A percentile compares a stretch with the other conserved stretches of the same genome.
Conservation (phyloP, 768 basidiomycete species). For the Mycena crocata region DNA sequence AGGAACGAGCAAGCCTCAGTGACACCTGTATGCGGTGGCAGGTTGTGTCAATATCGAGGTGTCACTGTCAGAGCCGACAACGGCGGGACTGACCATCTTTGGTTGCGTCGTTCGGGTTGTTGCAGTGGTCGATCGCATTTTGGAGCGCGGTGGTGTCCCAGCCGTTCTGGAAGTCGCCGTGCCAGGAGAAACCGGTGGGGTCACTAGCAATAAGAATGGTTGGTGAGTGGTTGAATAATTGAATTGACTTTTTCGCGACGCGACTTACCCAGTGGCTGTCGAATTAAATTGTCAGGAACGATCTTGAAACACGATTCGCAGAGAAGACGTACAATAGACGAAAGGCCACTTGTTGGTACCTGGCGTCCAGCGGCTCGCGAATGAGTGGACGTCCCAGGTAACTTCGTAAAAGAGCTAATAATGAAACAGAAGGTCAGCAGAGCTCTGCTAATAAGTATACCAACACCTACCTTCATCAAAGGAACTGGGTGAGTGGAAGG, state of each 20-base stretch:
- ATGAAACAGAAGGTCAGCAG: background rate
- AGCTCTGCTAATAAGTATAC: background rate
- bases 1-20: constrained; percentile 55
- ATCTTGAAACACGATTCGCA: too few relatives aligned
- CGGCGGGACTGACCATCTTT: too few relatives aligned
- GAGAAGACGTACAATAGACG: too few relatives aligned
- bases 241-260: too few relatives aligned
- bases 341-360: constrained; percentile 52
- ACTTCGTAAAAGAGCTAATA: constrained; percentile 41
- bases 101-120: constrained; percentile 52
- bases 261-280: constrained; percentile 56
- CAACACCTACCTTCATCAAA: constrained; percentile 45
- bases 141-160: constrained; percentile 46
- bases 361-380: constrained; percentile 50
- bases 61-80: too few relatives aligned
- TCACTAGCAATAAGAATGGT: constrained; percentile 50
- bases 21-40: constrained; percentile 35
- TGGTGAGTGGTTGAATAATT: background rate
- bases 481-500: constrained; percentile 52
- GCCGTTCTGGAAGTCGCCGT: constrained; percentile 59
- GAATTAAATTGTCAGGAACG: too few relatives aligned
- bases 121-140: constrained; percentile 58
- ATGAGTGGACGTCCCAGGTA: constrained; percentile 52
- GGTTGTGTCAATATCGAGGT: background rate
- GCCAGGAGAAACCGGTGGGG: constrained; percentile 62